Percentiles rank a stretch among this genome's conserved stretches.
Conservation (phyloP, 495 filamentous ascomycete genomes). For the Penicillium cinerascens region DNA sequence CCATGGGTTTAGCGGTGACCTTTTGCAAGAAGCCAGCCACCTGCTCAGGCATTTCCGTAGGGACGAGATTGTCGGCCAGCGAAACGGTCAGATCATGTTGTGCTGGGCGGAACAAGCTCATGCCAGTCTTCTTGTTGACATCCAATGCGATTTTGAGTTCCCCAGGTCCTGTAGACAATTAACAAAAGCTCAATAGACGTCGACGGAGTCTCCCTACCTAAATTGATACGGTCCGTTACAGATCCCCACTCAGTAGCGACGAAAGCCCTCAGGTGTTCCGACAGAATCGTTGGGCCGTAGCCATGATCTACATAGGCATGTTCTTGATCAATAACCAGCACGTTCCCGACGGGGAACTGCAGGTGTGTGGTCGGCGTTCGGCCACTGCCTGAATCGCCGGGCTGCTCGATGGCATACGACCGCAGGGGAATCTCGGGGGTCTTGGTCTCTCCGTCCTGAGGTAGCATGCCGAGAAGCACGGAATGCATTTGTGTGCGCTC, state of each 20-base stretch:
- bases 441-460: constrained; percentile 57
- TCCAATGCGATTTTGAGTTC: constrained; percentile 64
- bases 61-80: constrained; percentile 59
- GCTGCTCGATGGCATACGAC: constrained; percentile 60
- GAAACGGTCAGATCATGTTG: constrained; percentile 68
- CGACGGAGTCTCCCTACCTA: constrained; percentile 38
- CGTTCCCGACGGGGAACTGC: constrained; percentile 40
- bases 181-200: not conserved
- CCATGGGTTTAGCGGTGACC: constrained; percentile 36
- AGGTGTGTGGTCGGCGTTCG: constrained; percentile 31
- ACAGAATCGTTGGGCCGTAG: constrained; percentile 57
- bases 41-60: constrained; percentile 52
- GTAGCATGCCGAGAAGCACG: constrained; percentile 62
- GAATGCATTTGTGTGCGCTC: constrained; percentile 65
- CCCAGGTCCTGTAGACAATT: constrained; percentile 49
- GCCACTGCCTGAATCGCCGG: constrained; percentile 30
- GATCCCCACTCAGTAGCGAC: constrained; percentile 63
- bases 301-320: constrained; percentile 38
- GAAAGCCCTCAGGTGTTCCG: constrained; percentile 66
- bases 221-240: constrained; percentile 69
- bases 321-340: constrained; percentile 54
- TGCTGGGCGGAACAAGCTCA: constrained; percentile 60
- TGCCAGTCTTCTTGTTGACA: constrained; percentile 52
- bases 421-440: constrained; percentile 59
- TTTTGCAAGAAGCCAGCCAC: constrained; percentile 52